phyloP scores from a whole-genome alignment of 2,329 filamentous ascomycete genomes.

The Fusarium sp. region DNA sequence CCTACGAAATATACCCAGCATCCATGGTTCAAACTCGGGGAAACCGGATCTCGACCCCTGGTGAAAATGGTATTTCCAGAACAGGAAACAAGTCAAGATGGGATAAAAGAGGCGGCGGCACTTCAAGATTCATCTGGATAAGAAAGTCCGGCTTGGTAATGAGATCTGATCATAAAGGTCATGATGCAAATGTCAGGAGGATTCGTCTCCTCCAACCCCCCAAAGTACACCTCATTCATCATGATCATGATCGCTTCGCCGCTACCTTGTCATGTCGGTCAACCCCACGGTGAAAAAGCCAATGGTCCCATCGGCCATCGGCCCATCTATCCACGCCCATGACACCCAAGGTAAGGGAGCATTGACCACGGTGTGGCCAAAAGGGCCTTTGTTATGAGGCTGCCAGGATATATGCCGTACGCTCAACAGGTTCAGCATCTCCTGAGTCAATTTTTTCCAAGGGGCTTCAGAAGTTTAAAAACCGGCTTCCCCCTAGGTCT shows the following conservation, averaged over 20 bases:
- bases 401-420: constrained; percentile 37
- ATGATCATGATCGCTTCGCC: constrained; percentile 37
- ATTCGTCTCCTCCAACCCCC: constrained; percentile 17
- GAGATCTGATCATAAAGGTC: constrained; percentile 21
- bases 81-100: constrained; percentile 24
- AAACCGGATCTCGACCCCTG: constrained; percentile 29
- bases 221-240: constrained; percentile 16
- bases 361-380: constrained; percentile 49
- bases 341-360: constrained; percentile 40
- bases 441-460: constrained; percentile 24
- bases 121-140: not conserved
- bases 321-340: constrained; percentile 49
- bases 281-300: constrained; percentile 45
- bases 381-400: constrained; percentile 44
- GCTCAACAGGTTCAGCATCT: constrained; percentile 36
- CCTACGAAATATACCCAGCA: constrained; percentile 12
- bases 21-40: constrained; percentile 30
- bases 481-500: constrained; percentile 11
- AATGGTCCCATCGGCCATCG: constrained; percentile 48
- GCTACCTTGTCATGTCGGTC: constrained; percentile 46
- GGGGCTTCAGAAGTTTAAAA: constrained; percentile 33
- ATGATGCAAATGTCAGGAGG: constrained; percentile 11
- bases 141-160: not conserved
- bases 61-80: constrained; percentile 9
- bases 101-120: constrained; percentile 2